phyloP scores from a whole-genome alignment of 495 filamentous ascomycete species.

The Penicillium canescens region DNA sequence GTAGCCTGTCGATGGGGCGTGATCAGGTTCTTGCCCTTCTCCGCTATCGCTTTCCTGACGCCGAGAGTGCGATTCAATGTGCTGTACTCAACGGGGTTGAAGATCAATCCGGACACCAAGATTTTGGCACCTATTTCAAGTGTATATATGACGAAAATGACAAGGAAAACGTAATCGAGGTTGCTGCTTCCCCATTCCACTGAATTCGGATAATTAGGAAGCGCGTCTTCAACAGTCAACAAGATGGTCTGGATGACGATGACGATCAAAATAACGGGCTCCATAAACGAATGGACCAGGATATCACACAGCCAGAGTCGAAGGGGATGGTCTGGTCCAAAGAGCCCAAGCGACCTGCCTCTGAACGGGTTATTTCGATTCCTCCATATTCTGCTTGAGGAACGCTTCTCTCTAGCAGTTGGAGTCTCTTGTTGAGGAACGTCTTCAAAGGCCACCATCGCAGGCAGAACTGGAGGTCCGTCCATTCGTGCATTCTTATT shows the following conservation, averaged over 20 bases:
- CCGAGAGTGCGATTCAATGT: constrained; percentile 73
- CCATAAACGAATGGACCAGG: constrained; percentile 83
- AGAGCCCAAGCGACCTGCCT: constrained; percentile 83
- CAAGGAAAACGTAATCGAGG: constrained; percentile 80
- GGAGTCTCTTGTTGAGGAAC: constrained; percentile 46
- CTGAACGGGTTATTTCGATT: constrained; percentile 75
- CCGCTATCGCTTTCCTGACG: constrained; percentile 67
- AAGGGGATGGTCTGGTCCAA: constrained; percentile 73
- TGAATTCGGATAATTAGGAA: constrained; percentile 53
- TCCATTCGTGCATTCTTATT: constrained; percentile 52
- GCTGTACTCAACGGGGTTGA: constrained; percentile 85
- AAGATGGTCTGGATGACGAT: constrained; percentile 89
- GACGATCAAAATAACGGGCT: constrained; percentile 82
- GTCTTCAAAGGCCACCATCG: constrained; percentile 52
- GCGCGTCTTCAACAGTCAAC: constrained; percentile 78
- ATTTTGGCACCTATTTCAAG: constrained; percentile 78
- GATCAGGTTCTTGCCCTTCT: constrained; percentile 76
- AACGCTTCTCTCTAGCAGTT: constrained; percentile 31
- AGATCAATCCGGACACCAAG: constrained; percentile 87
- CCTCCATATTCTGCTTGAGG: constrained; percentile 47
- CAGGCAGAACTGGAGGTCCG: constrained; percentile 58
- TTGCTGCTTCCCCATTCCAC: constrained; percentile 62
- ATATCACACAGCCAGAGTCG: constrained; percentile 78
- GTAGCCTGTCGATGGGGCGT: constrained; percentile 73
- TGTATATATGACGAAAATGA: constrained; percentile 88